phyloP scores from a whole-genome alignment of 257 asterid species.

The Hygrophila difformis region DNA sequence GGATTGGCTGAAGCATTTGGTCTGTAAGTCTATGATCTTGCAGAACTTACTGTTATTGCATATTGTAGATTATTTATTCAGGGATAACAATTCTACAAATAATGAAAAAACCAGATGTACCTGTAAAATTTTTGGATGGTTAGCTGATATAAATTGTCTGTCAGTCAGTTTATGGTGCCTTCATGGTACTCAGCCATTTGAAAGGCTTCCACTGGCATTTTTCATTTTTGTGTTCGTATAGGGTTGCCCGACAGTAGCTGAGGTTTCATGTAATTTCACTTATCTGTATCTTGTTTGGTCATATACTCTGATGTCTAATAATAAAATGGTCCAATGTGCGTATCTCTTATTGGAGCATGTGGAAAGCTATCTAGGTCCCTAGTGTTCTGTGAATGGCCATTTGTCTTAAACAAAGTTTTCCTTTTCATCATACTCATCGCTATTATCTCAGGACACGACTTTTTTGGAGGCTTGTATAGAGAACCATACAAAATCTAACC shows the following conservation, averaged over 20 bases:
- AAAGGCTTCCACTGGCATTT: conserved; percentile 1
- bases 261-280: too few species aligned
- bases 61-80: too few species aligned
- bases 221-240: too few species aligned
- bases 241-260: too few species aligned
- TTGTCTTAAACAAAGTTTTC: neutral
- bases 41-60: too few species aligned
- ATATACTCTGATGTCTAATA: conserved; percentile 13
- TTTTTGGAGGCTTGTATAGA: conserved; percentile 95
- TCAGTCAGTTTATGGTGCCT: conserved; percentile 14
- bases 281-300: conserved; percentile 1
- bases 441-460: conserved; percentile 64
- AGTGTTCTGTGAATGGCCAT: too few species aligned
- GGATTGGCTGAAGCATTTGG: conserved; percentile 23
- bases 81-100: too few species aligned
- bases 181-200: neutral
- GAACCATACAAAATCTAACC: conserved; percentile 91
- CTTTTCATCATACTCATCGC: conserved; percentile 8
- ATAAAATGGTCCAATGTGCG: conserved; percentile 13
- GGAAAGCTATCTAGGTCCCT: too few species aligned
- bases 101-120: conserved; percentile 10
- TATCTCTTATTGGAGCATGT: conserved; percentile 15
- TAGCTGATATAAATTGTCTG: conserved; percentile 1
- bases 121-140: conserved; percentile 1
- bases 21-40: conserved; percentile 30